Evolutionary conservation across 495 filamentous ascomycete genomes (phyloP).

Genomic region (Penicillium malachiteum): DNA sequence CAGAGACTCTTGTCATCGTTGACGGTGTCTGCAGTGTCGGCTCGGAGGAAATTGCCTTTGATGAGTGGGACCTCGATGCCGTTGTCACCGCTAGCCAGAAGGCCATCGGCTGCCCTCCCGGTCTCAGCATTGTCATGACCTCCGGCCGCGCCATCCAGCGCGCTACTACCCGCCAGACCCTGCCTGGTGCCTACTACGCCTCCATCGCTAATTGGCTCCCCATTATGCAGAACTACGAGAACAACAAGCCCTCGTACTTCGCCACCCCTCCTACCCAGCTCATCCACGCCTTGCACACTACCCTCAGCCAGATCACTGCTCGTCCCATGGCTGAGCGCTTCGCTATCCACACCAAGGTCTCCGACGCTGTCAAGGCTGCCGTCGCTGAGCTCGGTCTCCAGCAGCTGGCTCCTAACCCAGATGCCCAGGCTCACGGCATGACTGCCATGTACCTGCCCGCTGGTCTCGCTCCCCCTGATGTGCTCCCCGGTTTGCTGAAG

Average conservation of each 20-base stretch:
- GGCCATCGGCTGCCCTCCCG: conserved; percentile 91
- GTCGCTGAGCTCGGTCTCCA: conserved; percentile 77
- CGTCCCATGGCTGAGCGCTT: conserved; percentile 77
- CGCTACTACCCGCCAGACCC: conserved; percentile 75
- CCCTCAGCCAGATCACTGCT: conserved; percentile 81
- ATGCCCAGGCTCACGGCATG: conserved; percentile 95
- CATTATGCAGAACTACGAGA: conserved; percentile 99
- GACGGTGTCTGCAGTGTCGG: conserved; percentile 97
- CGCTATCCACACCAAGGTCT: conserved; percentile 69
- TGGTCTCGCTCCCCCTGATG: conserved; percentile 69
- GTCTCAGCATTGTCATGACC: conserved; percentile 87
- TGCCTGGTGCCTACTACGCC: conserved; percentile 84
- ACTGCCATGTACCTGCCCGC: conserved; percentile 95
- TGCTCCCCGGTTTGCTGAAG: conserved; percentile 83
- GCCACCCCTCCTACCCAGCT: conserved; percentile 95
- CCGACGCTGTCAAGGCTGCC: conserved; percentile 78
- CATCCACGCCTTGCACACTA: conserved; percentile 89
- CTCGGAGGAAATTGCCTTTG: conserved; percentile 92
- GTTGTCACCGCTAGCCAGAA: conserved; percentile 95
- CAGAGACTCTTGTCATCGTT: conserved; percentile 84
- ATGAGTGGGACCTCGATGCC: conserved; percentile 89
- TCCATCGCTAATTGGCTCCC: conserved; percentile 97
- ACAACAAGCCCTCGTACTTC: conserved; percentile 95
- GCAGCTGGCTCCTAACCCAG: conserved; percentile 79
- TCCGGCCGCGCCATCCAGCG: conserved; percentile 83